These are phyloP conservation scores for Saccharum officinarum DNA, from an alignment of 176 grass and related monocot species.

Conservation along the genomic window DNA sequence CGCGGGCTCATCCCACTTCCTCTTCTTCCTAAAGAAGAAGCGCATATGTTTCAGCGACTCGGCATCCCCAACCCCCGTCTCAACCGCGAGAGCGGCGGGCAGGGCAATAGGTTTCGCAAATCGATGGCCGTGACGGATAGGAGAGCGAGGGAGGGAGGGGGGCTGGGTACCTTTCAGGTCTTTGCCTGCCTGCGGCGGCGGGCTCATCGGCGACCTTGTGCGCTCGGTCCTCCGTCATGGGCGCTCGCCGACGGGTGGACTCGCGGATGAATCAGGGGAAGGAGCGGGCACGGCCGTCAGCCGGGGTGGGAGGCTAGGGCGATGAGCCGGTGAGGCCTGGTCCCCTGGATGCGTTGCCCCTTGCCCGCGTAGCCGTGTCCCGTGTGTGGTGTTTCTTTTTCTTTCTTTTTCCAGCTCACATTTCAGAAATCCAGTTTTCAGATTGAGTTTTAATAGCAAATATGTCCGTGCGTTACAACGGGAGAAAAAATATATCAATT, in stretches of 20 bases:
- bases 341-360: neutral
- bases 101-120: neutral
- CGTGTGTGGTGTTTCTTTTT: too few relatives aligned
- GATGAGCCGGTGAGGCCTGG: neutral
- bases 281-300: neutral
- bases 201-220: constrained; percentile 35
- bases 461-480: too few relatives aligned
- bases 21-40: constrained; percentile 66
- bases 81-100: neutral
- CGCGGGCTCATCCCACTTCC: constrained; percentile 98
- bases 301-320: neutral
- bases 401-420: too few relatives aligned
- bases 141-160: neutral
- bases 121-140: neutral
- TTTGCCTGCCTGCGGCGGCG: constrained; percentile 42
- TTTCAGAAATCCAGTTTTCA: too few relatives aligned
- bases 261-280: neutral
- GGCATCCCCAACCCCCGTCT: neutral
- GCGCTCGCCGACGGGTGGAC: constrained; percentile 14
- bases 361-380: neutral
- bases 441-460: too few relatives aligned
- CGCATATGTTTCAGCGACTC: constrained; percentile 25
- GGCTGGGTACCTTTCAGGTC: constrained; percentile 34
- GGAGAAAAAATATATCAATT: too few relatives aligned
- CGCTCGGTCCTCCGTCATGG: constrained; percentile 51